phyloP scores from a whole-genome alignment of 2,329 filamentous ascomycete species.

The Fonsecaea pugnacius region DNA sequence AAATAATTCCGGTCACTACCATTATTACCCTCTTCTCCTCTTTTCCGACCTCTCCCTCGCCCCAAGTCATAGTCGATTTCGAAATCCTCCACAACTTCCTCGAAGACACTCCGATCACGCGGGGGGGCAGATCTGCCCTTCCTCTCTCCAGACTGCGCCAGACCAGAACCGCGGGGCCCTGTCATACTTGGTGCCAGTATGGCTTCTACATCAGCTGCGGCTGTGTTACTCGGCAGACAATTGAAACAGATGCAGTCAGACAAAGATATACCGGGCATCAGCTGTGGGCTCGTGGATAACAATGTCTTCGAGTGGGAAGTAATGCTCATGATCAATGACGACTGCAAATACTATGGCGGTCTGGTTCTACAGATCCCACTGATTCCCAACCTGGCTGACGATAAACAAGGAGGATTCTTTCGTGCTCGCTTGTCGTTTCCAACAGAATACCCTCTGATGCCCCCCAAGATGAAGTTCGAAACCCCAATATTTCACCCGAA shows the following conservation, averaged over 20 bases:
- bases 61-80: background rate
- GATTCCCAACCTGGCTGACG: conserved; percentile 3
- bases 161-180: background rate
- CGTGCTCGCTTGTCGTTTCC: conserved; percentile 84
- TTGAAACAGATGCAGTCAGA: conserved; percentile 92
- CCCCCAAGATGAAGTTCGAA: conserved; percentile 86
- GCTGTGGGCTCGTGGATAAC: conserved; percentile 82
- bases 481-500: conserved; percentile 92
- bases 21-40: background rate
- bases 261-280: conserved; percentile 92
- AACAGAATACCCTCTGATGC: conserved; percentile 79
- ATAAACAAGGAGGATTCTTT: conserved; percentile 79
- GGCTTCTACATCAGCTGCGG: conserved; percentile 62
- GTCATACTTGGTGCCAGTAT: conserved; percentile 17
- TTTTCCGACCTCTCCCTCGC: background rate
- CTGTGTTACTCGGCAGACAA: conserved; percentile 77
- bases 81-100: background rate
- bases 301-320: conserved; percentile 98
- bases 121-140: background rate
- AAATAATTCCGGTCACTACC: background rate
- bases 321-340: conserved; percentile 97
- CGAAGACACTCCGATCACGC: background rate
- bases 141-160: conserved; percentile 1
- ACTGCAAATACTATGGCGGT: conserved; percentile 93
- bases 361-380: conserved; percentile 40